Evolutionary conservation across 495 filamentous ascomycete species (phyloP).

Genomic region (Aspergillus mulundensis): DNA sequence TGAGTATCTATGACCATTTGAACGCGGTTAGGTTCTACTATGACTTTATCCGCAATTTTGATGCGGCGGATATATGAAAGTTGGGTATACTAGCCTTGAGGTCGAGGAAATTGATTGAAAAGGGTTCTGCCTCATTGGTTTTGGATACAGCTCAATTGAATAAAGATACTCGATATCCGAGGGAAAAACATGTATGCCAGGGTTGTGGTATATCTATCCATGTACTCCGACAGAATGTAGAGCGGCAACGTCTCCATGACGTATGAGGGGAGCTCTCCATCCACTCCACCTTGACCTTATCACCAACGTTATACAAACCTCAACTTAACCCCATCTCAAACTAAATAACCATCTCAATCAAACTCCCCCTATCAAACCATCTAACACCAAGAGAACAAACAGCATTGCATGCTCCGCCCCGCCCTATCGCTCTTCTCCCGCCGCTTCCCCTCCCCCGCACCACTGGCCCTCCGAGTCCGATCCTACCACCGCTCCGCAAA

Average conservation of each 20-base stretch:
- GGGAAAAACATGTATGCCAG: background rate
- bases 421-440: constrained; percentile 10
- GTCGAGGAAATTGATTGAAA: background rate
- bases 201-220: background rate
- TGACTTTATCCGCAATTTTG: background rate
- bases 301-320: background rate
- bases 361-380: background rate
- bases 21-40: background rate
- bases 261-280: background rate
- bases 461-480: constrained; percentile 3
- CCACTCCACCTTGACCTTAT: background rate
- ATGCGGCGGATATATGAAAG: background rate
- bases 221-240: no score
- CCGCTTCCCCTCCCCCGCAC: background rate
- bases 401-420: constrained; percentile 25
- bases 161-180: background rate
- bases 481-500: constrained; percentile 30
- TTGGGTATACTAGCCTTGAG: no score
- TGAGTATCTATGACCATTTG: background rate
- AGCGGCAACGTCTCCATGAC: background rate
- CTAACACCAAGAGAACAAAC: background rate
- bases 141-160: no score
- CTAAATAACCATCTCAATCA: background rate
- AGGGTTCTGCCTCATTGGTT: background rate
- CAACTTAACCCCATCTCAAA: no score